phyloP scores from a whole-genome alignment of 768 basidiomycete genomes.

The Macrolepiota dolichaula region DNA sequence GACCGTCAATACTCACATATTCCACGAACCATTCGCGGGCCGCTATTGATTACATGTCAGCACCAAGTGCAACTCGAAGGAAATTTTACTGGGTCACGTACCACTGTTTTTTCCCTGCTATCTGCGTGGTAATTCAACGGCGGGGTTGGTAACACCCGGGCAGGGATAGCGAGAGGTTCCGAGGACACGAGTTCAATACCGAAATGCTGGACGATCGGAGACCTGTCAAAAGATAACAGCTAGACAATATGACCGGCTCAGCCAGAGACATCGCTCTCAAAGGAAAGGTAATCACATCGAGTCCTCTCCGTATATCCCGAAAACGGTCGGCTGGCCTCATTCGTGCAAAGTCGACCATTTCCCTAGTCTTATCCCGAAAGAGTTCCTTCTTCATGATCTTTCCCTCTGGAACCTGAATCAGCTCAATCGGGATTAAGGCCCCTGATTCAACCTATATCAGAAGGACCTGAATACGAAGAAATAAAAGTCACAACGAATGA shows the following conservation, averaged over 20 bases:
- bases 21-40: constrained; percentile 68
- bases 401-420: constrained; percentile 59
- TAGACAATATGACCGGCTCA: constrained; percentile 17
- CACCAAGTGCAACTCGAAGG: not conserved
- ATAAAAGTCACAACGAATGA: not conserved
- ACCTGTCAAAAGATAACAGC: constrained; percentile 62
- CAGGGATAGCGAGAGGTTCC: constrained; percentile 45
- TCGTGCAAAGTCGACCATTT: constrained; percentile 67
- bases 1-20: constrained; percentile 45
- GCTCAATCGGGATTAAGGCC: constrained; percentile 65
- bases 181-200: constrained; percentile 52
- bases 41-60: constrained; percentile 26
- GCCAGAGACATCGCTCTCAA: not conserved
- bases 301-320: constrained; percentile 45
- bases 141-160: constrained; percentile 57
- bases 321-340: constrained; percentile 60
- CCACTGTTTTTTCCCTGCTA: constrained; percentile 50
- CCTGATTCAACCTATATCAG: constrained; percentile 54
- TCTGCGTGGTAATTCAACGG: constrained; percentile 57
- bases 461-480: not conserved
- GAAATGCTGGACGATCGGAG: constrained; percentile 65
- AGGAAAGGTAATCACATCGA: constrained; percentile 35
- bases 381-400: constrained; percentile 75
- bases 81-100: constrained; percentile 30
- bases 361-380: constrained; percentile 62